Percentiles rank a stretch among this genome's conserved stretches.
Conservation (phyloP, 2,329 filamentous ascomycete genomes). For the Monosporascus sp. region DNA sequence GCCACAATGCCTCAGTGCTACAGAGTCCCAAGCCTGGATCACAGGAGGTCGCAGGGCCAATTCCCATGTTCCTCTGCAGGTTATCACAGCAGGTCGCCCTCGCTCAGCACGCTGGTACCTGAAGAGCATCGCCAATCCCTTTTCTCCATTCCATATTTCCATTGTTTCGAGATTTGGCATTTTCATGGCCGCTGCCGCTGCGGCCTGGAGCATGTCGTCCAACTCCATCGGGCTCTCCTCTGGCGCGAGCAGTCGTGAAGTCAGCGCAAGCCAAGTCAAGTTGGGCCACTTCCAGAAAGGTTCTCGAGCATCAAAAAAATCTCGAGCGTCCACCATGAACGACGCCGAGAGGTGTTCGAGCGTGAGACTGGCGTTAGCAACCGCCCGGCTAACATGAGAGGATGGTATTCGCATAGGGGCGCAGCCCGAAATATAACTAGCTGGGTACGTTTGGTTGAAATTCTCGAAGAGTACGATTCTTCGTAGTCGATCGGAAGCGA, state of each 20-base stretch:
- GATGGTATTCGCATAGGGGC: slow-evolving; percentile 13
- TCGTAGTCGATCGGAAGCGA: neutral
- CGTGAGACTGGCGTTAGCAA: slow-evolving; percentile 19
- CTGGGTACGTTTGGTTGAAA: slow-evolving; percentile 26
- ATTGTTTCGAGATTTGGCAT: slow-evolving; percentile 28
- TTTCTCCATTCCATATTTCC: slow-evolving; percentile 30
- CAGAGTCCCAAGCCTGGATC: slow-evolving; percentile 24
- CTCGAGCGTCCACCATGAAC: slow-evolving; percentile 24
- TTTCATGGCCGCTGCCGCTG: slow-evolving; percentile 19
- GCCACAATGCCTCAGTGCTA: slow-evolving; percentile 13
- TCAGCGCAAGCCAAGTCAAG: slow-evolving; percentile 26
- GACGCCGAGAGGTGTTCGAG: slow-evolving; percentile 26
- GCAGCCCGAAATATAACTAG: slow-evolving; percentile 10
- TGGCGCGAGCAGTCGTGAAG: slow-evolving; percentile 22
- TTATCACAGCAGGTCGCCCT: slow-evolving; percentile 15
- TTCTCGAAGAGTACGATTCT: slow-evolving; percentile 25
- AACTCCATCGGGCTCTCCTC: slow-evolving; percentile 14
- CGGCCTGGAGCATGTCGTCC: slow-evolving; percentile 18
- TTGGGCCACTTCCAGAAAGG: slow-evolving; percentile 24
- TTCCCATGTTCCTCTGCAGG: slow-evolving; percentile 25
- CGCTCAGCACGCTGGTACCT: slow-evolving; percentile 15
- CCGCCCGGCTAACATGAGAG: slow-evolving; percentile 14
- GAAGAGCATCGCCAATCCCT: slow-evolving; percentile 27
- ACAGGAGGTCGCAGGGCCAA: slow-evolving; percentile 17
- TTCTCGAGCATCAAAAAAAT: slow-evolving; percentile 22